Base-by-base conservation (phyloP, 768 basidiomycete species). In the Megacollybia marginata region DNA sequence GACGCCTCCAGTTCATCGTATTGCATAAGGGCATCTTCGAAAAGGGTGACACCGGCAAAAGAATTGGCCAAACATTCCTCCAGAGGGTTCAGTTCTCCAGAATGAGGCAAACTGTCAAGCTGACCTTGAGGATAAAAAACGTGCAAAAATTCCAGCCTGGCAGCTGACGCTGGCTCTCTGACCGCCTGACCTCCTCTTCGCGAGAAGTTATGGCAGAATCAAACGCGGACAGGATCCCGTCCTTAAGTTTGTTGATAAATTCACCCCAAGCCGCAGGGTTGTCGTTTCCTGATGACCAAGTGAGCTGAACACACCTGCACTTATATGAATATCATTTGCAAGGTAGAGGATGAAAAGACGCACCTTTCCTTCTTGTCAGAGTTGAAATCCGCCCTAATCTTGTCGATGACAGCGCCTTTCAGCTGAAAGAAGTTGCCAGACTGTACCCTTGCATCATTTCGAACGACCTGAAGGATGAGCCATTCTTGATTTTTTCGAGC, bases 141-240 rank as follows among this genome's bases (percentile, higher is more conserved):
- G 88, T 93, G 63, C 93, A 94, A 62, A 96, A 99, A 61, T 96
- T 96, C 96, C 96, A 99, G 9, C 96, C 95, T 1, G 92, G 92
- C 81, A 93, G 88, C 57, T 86, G 78, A 49, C 90, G 77, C 65
- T 97, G 91, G 44, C 81, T 76, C 60, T 99, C 95, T 0, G 89
- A 91, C 34, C 91, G 80, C 57, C 77, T 85, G 3, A 97, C 86
- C 53, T 96, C 93, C 42, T 98, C 96, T 59, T 94, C 91, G 13
- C 92, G 76, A 51, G 82, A 81, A 9, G 75, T 67, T 36, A 98
- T 74, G 1, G 87, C 83, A 15, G 73, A 65, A 58, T 97, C 92
- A 56, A 98, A 93, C 1, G 92, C 85, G 42, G 73, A 72, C n/a
- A 95, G 64, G 9, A 98, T 59, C 3, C 88, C 85, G 49, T 98